Evolutionary conservation across 176 grass and related monocot species (phyloP), one percentile per base, ranked within the genome.

Genomic region (Ananas comosus): DNA sequence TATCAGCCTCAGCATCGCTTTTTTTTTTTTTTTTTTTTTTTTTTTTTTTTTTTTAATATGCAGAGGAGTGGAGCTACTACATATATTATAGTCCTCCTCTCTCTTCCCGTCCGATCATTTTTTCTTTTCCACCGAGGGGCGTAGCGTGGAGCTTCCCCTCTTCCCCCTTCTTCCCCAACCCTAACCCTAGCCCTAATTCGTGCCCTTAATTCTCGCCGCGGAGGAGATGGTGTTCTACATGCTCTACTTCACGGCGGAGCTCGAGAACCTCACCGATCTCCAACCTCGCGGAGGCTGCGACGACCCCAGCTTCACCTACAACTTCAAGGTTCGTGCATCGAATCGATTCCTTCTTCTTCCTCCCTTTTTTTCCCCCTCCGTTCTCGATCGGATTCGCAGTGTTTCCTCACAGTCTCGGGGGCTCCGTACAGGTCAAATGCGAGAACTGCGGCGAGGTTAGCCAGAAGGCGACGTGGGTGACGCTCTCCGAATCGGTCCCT

Each of bases 401-500:
- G 53, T 64, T 74, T 73, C 3, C 24, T 48, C 12, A n/a, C 14
- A 53, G 29, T 70, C 49, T 71, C 10, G 69, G 67, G 13, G 56
- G 9, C 71, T 27, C 33, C 17, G 48, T 51, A 64, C 76, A 96
- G 92, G 80, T 96, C 27, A 81, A 81, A 21, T 96, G 92, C 74
- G 92, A 91, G 79, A 89, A 82, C 79, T 96, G 86, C 67, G 86
- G 86, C 12, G 88, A 96, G 68, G 48, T 56, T n/a, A 96, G 88
- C 74, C 42, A 90, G 78, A 96, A 91, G 81, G 49, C 77, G 28
- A 82, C 86, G 65, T 89, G 78, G 73, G 67, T 91, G 51, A 75
- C 61, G 68, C 69, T 88, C 64, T 83, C 77, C 54, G 88, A 96
- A 66, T 58, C 74, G 64, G 78, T 87, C 70, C 54, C 87, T 6